Base-by-base conservation (phyloP, 2,329 filamentous ascomycete genomes). In the Emergomyces africanus region DNA sequence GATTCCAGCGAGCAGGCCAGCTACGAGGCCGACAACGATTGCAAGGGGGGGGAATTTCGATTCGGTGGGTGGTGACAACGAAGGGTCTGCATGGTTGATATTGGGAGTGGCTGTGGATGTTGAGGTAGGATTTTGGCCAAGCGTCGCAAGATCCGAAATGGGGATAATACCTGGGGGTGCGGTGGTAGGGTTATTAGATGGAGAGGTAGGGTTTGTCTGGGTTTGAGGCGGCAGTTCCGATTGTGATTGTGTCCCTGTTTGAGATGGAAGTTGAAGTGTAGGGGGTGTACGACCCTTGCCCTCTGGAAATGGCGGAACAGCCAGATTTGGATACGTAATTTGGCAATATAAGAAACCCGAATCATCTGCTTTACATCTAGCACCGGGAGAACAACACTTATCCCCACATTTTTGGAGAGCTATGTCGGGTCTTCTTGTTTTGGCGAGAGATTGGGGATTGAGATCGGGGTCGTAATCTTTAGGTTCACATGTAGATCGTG, bases 21-120 rank as follows among this genome's bases (percentile, higher is more conserved):
- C 73, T 64, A 78, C 77, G 66, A 79, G 76, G 20, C 77, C 77
- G 9, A 72, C 75, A 37, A 72, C 60, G 33, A 78, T 65, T 33
- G 75, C 76, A 42, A 66, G 68, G 25, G 64, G 69, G 20, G 77
- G 74, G 61, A 75, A 78, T 4, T 69, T 65, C 10, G 50, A 23
- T 39, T 39, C 33, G 20, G 30, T 72, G 69, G 50, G 74, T 75
- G 39, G 66, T 65, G 4, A 64, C 53, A 20, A 61, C 57, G 62
- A 58, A 49, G 69, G 55, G 28, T 63, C 59, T 10, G 68, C 58
- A 10, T 63, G 61, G 37, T 62, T 63, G 37, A 66, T 57, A 59
- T 60, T 63, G n/a, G 66, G 51, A 14, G 56, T 59, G 23, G 58
- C 60, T 28, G 66, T 64, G 41, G 64, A 12, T 64, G 63, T 58